Percentiles rank a stretch among this genome's conserved stretches.
phyloP scores from a whole-genome alignment of 176 grass and related monocot species.

The Dactylis glomerata region DNA sequence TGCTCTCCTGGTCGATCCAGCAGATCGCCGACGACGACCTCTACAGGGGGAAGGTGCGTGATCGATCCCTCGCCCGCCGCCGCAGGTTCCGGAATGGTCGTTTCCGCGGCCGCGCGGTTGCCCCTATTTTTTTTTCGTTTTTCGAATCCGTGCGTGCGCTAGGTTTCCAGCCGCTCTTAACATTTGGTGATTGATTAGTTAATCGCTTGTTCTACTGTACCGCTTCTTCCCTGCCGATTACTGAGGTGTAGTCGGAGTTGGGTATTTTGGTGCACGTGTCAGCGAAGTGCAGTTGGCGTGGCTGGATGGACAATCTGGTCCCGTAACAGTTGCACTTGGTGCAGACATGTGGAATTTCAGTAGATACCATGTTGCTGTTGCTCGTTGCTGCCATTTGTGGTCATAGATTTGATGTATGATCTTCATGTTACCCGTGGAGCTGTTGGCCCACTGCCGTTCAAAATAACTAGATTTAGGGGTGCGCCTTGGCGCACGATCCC shows the following conservation, averaged over 20 bases:
- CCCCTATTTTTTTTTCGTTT: background rate
- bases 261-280: background rate
- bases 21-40: slow-evolving; percentile 37
- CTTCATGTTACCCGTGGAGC: background rate
- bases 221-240: no score
- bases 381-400: background rate
- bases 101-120: background rate
- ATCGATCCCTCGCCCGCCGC: background rate
- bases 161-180: background rate
- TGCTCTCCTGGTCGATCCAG: slow-evolving; percentile 56
- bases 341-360: background rate
- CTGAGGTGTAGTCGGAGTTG: background rate
- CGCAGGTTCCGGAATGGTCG: background rate
- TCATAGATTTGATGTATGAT: background rate
- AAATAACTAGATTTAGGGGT: no score
- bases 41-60: slow-evolving; percentile 37
- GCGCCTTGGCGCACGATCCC: no score
- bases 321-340: background rate
- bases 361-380: background rate
- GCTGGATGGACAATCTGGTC: background rate
- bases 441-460: background rate
- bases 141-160: background rate
- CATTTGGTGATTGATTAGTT: background rate
- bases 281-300: background rate
- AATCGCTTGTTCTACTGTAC: background rate